Conservation (phyloP, 2,329 filamentous ascomycete genomes). For the Davidsoniella australis region DNA sequence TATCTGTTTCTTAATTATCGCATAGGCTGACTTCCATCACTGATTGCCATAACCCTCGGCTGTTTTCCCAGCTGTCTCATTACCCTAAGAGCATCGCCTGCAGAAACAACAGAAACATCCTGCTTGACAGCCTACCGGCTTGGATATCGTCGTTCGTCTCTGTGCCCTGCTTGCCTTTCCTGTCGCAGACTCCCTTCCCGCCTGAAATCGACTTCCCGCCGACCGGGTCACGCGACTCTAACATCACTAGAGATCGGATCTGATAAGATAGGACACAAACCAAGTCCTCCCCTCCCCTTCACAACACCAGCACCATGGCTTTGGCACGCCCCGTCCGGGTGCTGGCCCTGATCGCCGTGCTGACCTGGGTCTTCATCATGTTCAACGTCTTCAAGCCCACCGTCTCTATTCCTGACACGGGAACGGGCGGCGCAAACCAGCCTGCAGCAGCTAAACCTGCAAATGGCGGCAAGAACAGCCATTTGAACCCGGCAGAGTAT, state of each 20-base stretch:
- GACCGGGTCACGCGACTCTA: too few species aligned
- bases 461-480: slow-evolving; percentile 2
- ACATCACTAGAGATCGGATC: too few species aligned
- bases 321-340: slow-evolving; percentile 72
- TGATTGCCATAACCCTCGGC: not conserved
- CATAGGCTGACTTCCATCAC: not conserved
- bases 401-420: slow-evolving; percentile 23
- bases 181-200: too few species aligned
- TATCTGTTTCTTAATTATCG: not conserved
- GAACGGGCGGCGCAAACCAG: slow-evolving; percentile 18
- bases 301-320: slow-evolving; percentile 43
- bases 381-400: slow-evolving; percentile 54
- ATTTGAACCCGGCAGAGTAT: slow-evolving; percentile 25
- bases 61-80: not conserved
- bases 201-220: too few species aligned
- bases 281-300: slow-evolving; percentile 1
- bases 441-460: slow-evolving; percentile 12
- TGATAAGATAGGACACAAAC: not conserved
- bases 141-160: too few species aligned
- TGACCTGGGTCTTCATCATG: slow-evolving; percentile 64
- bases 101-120: not conserved
- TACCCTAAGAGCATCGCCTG: not conserved
- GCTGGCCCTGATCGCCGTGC: slow-evolving; percentile 51
- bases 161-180: too few species aligned
- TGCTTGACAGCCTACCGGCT: too few species aligned